Evolutionary conservation across 2,329 filamentous ascomycete species (phyloP).

Genomic region (Phaeosphaeria sp.): DNA sequence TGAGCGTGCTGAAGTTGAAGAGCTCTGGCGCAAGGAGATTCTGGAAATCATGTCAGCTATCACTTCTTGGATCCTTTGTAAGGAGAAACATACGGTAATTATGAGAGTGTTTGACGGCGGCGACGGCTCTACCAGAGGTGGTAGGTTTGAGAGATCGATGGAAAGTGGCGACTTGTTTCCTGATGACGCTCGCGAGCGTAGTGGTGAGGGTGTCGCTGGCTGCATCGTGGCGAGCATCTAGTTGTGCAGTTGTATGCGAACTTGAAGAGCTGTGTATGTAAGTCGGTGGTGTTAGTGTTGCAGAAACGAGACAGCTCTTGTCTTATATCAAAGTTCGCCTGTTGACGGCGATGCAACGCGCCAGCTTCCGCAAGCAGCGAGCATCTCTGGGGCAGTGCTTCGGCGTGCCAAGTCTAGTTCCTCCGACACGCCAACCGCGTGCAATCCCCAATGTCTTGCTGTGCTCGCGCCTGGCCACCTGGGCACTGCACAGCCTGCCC

Average conservation of each 20-base stretch:
- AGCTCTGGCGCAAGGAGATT: conserved; percentile 76
- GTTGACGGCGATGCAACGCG: conserved; percentile 17
- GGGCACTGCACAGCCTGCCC: conserved; percentile 38
- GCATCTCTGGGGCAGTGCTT: conserved; percentile 14
- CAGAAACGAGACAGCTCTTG: conserved; percentile 14
- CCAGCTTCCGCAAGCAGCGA: conserved; percentile 31
- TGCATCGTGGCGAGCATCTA: conserved; percentile 38
- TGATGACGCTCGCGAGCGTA: conserved; percentile 45
- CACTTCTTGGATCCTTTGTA: not conserved
- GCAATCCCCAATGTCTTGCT: conserved; percentile 16
- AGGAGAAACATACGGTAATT: conserved; percentile 63
- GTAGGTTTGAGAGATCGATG: conserved; percentile 76
- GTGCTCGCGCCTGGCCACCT: conserved; percentile 24
- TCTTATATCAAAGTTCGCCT: conserved; percentile 36
- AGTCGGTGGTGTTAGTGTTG: conserved; percentile 20
- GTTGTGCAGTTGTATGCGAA: conserved; percentile 12
- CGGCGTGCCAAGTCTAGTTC: conserved; percentile 23
- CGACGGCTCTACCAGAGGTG: conserved; percentile 73
- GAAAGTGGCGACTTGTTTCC: conserved; percentile 61
- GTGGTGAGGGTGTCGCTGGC: conserved; percentile 36
- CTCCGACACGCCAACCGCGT: conserved; percentile 21
- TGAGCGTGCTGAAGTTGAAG: conserved; percentile 76
- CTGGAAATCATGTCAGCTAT: conserved; percentile 35
- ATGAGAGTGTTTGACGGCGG: conserved; percentile 83
- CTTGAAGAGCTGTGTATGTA: conserved; percentile 10